phyloP scores from a whole-genome alignment of 345 rosid species.

The Gossypium longicalyx region DNA sequence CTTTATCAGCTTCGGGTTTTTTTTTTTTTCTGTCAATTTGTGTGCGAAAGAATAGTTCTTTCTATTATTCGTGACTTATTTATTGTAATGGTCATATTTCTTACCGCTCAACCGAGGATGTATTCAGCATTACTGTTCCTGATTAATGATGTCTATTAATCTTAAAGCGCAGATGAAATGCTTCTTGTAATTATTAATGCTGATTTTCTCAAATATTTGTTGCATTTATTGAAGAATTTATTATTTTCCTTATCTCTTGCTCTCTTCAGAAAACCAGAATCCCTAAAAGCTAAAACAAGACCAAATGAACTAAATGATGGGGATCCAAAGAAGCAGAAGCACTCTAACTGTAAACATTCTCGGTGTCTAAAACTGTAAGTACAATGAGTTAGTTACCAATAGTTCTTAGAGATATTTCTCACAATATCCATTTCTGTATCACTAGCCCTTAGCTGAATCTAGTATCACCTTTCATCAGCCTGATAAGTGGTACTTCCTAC shows the following conservation, averaged over 20 bases:
- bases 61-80: background rate
- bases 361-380: constrained; percentile 96
- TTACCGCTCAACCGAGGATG: background rate
- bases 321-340: constrained; percentile 91
- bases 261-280: constrained; percentile 66
- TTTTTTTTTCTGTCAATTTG: background rate
- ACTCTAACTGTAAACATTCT: constrained; percentile 96
- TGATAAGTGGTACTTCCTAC: background rate
- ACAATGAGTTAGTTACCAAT: background rate
- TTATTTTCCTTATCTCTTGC: background rate
- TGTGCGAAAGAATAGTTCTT: background rate
- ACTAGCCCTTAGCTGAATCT: background rate
- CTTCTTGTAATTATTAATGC: background rate
- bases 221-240: background rate
- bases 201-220: constrained; percentile 7
- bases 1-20: background rate
- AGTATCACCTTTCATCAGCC: background rate
- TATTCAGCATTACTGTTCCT: background rate
- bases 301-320: constrained; percentile 73
- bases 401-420: background rate
- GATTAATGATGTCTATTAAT: background rate
- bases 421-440: background rate
- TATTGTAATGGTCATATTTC: background rate
- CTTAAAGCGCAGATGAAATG: background rate
- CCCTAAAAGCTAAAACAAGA: constrained; percentile 72